These are phyloP conservation scores for Avena eriantha DNA, from an alignment of 176 grass and related monocot genomes.

Conservation along the genomic window DNA sequence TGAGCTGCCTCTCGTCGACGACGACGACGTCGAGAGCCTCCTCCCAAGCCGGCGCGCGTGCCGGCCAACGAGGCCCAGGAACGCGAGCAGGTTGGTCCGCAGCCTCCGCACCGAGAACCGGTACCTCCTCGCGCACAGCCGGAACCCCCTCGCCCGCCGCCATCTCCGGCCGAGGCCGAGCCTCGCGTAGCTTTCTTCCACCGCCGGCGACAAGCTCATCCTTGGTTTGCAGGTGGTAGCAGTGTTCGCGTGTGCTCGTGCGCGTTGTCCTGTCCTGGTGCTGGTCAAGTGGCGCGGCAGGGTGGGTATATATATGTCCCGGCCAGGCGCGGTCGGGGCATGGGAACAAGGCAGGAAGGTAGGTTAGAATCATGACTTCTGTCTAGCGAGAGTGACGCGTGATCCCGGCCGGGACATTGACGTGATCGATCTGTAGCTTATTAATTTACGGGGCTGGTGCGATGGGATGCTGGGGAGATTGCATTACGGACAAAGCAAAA, in stretches of 20 bases:
- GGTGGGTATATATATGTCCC: conserved; percentile 8
- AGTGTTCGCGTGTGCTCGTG: no score
- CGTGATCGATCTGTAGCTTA: conserved; percentile 27
- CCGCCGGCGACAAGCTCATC: not conserved
- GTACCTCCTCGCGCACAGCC: conserved; percentile 52
- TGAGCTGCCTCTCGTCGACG: not conserved
- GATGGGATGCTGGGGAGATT: conserved; percentile 40
- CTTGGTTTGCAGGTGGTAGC: no score
- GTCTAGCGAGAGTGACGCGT: conserved; percentile 35
- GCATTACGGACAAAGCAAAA: conserved; percentile 55
- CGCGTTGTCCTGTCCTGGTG: not conserved
- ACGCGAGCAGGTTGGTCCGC: conserved; percentile 45
- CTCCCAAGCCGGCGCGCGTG: conserved; percentile 50
- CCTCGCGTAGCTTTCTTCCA: conserved; percentile 47
- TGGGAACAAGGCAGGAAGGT: conserved; percentile 68
- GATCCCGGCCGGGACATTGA: conserved; percentile 49
- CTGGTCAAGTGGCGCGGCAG: conserved; percentile 33
- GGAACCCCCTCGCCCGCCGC: conserved; percentile 58
- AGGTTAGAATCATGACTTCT: conserved; percentile 57
- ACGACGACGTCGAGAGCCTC: not conserved
- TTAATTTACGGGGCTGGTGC: conserved; percentile 34
- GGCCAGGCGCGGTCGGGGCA: conserved; percentile 7
- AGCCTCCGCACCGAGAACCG: conserved; percentile 64
- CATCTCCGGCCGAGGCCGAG: conserved; percentile 31
- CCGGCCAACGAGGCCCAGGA: conserved; percentile 57